Conservation (phyloP, 495 filamentous ascomycete genomes). For the Staphylotrichum tortipilum region DNA sequence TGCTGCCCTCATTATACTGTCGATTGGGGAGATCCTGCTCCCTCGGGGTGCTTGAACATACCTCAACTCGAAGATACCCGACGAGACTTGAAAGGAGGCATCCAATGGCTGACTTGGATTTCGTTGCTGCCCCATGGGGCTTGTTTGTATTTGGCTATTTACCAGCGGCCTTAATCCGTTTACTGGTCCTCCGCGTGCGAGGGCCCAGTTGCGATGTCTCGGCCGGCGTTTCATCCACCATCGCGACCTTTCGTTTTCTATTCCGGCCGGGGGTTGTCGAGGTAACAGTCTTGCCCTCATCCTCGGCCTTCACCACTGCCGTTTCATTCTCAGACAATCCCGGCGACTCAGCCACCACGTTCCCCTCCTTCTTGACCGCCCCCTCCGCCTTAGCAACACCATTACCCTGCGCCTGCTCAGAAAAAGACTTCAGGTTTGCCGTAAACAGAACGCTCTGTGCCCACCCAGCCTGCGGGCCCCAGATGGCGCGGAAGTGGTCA, state of each 20-base stretch:
- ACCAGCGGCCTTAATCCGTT: slow-evolving; percentile 10
- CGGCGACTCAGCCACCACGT: slow-evolving; percentile 16
- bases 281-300: not conserved
- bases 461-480: slow-evolving; percentile 95
- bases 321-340: not conserved
- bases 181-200: slow-evolving; percentile 16
- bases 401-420: slow-evolving; percentile 42
- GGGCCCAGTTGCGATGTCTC: slow-evolving; percentile 7
- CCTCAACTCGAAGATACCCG: no score
- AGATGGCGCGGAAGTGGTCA: slow-evolving; percentile 79
- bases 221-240: not conserved
- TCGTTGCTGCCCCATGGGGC: no score
- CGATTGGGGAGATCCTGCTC: no score
- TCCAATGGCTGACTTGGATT: no score
- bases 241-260: slow-evolving; percentile 10
- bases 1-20: no score
- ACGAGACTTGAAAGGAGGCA: no score
- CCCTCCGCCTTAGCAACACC: slow-evolving; percentile 1
- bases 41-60: no score
- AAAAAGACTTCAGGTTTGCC: slow-evolving; percentile 80
- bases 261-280: not conserved
- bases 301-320: slow-evolving; percentile 9
- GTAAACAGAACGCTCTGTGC: slow-evolving; percentile 96
- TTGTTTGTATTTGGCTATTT: not conserved
- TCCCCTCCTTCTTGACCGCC: slow-evolving; percentile 4